A percentile compares a stretch with the other conserved stretches of the same genome.
phyloP scores from a whole-genome alignment of 768 basidiomycete species.

The Tephrocybe sp. region DNA sequence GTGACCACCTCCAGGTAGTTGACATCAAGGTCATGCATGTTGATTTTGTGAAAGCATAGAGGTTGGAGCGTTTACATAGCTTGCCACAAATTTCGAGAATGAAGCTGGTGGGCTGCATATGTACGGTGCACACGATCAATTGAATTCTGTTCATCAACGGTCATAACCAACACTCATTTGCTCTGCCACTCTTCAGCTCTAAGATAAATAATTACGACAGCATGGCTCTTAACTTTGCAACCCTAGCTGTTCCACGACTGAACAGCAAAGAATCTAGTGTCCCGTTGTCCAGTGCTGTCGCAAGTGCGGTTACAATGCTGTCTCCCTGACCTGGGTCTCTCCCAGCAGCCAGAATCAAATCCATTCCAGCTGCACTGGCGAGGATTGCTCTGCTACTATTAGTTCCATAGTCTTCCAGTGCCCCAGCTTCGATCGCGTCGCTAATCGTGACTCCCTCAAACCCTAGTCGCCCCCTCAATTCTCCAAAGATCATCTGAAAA shows the following conservation, averaged over 20 bases:
- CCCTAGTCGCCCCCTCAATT: slow-evolving; percentile 15
- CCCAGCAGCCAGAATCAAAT: slow-evolving; percentile 12
- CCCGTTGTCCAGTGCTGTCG: slow-evolving; percentile 13
- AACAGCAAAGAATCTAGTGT: slow-evolving; percentile 10
- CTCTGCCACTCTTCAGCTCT: no score
- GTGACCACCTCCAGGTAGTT: no score
- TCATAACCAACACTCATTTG: slow-evolving; percentile 46
- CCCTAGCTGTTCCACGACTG: slow-evolving; percentile 6
- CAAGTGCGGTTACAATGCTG: slow-evolving; percentile 13
- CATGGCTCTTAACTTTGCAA: slow-evolving; percentile 12
- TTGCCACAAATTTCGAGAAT: no score
- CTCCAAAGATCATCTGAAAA: slow-evolving; percentile 6
- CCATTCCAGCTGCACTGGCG: slow-evolving; percentile 16
- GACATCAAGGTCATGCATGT: no score
- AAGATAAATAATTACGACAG: neutral
- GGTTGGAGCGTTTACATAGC: no score
- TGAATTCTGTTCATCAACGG: no score
- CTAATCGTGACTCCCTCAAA: slow-evolving; percentile 16
- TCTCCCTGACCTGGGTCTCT: slow-evolving; percentile 6
- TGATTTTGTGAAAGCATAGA: no score
- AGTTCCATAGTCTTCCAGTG: slow-evolving; percentile 8
- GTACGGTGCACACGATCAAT: no score
- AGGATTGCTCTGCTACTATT: slow-evolving; percentile 12
- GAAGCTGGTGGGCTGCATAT: no score
- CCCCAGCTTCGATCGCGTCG: slow-evolving; percentile 15